Evolutionary conservation across 352 stramenopile species (phyloP), one percentile per base, ranked within the genome.

Genomic region (Hyaloperonospora brassicae): DNA sequence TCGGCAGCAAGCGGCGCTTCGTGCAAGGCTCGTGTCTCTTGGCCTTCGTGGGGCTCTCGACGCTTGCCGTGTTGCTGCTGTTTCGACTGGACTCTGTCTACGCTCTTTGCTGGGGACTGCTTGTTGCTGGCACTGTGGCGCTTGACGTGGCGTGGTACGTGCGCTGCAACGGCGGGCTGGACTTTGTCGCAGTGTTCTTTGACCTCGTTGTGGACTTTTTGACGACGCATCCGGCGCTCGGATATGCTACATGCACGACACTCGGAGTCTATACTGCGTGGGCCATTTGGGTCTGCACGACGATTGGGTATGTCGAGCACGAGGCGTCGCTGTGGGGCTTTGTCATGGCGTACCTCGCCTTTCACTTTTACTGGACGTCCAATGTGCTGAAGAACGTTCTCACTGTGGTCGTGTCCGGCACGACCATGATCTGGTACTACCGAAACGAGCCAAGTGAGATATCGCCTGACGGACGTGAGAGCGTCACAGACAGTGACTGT

Each of bases 361-460:
- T 90, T 36, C 84, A 93, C 59, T 91, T 92, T 47, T 93, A 93
- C 66, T 93, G 84, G 84, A 92, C 73, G 46, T 89, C 84, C 27
- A 90, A 93, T 52, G 63, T 93, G 13, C 80, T 93, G 52, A 91
- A 91, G 64, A 88, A 87, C 43, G 69, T 93, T 22, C 58, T 92
- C 35, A 89, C 81, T 0, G 72, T 91, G 35, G 72, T 93, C 21
- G 76, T 80, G 8, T 89, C 84, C 0, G 84, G 84, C 23, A 74
- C 81, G 44, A 89, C 81, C 6, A 87, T 91, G 61, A 82, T 90
- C 40, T 93, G 84, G 81, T 93, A 92, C 62, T 89, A 89, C 68
- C 76, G 76, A 48, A 75, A 87, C 48, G 72, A 87, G 49, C 85
- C 76, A 25, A 80, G 66, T 0, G 76, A 83, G 22, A 45, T 85